These are phyloP conservation scores for Salicornia ramosissima DNA, from an alignment of 148 eudicot species.

Conservation along the genomic window DNA sequence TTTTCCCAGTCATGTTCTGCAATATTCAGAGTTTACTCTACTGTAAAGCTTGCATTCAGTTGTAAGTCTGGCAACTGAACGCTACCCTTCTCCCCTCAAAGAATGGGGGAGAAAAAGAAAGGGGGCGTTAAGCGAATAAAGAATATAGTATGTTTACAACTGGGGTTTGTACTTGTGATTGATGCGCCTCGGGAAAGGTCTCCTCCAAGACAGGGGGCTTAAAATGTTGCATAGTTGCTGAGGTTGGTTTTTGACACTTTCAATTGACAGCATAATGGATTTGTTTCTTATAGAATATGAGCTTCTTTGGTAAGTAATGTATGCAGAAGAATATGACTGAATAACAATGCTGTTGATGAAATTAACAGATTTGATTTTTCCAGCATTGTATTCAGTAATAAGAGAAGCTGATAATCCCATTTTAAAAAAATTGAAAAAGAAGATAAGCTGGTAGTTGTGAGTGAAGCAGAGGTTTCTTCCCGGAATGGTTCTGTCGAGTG, in stretches of 20 bases:
- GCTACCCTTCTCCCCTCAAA: not conserved
- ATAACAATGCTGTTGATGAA: not conserved
- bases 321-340: slow-evolving; percentile 4
- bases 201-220: not conserved
- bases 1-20: not conserved
- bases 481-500: not conserved
- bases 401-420: not conserved
- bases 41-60: slow-evolving; percentile 1
- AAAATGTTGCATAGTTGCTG: not conserved
- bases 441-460: no score
- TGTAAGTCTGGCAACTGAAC: not conserved
- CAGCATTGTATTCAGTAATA: not conserved
- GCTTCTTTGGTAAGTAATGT: not conserved
- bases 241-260: not conserved
- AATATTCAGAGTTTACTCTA: not conserved
- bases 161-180: not conserved
- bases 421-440: no score
- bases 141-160: not conserved
- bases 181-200: not conserved
- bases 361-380: no score
- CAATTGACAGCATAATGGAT: slow-evolving; percentile 5
- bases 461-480: not conserved
- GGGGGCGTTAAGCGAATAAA: not conserved
- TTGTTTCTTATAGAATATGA: not conserved
- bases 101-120: no score